These are phyloP conservation scores for Lophiostoma macrostomum DNA, from an alignment of 495 filamentous ascomycete species.

Conservation along the genomic window DNA sequence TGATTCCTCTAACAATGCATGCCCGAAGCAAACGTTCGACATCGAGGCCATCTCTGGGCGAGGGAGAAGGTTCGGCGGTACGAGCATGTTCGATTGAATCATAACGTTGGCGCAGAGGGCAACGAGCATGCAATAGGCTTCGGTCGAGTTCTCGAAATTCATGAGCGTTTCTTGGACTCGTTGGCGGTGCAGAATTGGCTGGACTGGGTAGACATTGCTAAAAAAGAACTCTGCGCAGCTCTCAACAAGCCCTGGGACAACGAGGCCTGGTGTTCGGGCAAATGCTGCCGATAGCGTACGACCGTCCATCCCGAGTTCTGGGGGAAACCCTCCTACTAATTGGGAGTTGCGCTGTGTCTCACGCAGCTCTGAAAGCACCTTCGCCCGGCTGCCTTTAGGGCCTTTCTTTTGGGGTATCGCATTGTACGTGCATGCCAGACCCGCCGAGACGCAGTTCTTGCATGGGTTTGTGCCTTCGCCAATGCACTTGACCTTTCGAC, in stretches of 20 bases:
- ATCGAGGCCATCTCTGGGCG: constrained; percentile 21
- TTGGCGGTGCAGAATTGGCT: constrained; percentile 73
- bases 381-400: constrained; percentile 76
- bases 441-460: constrained; percentile 64
- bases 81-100: constrained; percentile 72
- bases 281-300: constrained; percentile 44
- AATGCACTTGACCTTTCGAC: constrained; percentile 74
- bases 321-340: constrained; percentile 41
- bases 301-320: constrained; percentile 42
- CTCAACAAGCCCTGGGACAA: constrained; percentile 60
- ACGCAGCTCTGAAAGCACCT: constrained; percentile 74
- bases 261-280: constrained; percentile 48
- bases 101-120: constrained; percentile 81
- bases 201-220: constrained; percentile 74
- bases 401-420: constrained; percentile 85
- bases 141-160: constrained; percentile 62
- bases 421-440: constrained; percentile 74
- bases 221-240: constrained; percentile 81
- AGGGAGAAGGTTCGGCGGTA: constrained; percentile 38
- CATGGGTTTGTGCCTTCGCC: constrained; percentile 65
- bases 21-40: constrained; percentile 19
- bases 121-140: constrained; percentile 74
- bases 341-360: constrained; percentile 63
- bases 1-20: constrained; percentile 69
- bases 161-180: constrained; percentile 59